These are phyloP conservation scores for Dovyalis caffra DNA, from an alignment of 345 rosid genomes.

Conservation along the genomic window DNA sequence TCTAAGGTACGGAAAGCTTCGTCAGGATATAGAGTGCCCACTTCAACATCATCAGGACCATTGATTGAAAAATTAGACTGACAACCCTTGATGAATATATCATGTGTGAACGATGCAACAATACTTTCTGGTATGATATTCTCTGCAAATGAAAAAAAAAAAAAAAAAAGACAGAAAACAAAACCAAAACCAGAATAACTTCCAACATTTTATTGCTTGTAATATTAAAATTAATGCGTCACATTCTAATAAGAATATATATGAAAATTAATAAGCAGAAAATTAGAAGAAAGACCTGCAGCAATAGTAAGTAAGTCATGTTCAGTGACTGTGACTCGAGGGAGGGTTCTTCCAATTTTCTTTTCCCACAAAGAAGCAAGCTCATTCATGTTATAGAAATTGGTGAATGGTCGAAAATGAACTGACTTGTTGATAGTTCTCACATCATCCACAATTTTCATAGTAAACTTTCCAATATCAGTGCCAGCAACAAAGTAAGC, in stretches of 20 bases:
- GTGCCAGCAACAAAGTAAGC: conserved; percentile 68
- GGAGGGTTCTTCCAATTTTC: conserved; percentile 54
- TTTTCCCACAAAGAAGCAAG: conserved; percentile 69
- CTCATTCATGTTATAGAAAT: conserved; percentile 58
- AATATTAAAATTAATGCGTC: neutral
- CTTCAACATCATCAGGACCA: conserved; percentile 40
- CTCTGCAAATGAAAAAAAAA: conserved; percentile 31
- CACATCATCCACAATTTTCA: conserved; percentile 53
- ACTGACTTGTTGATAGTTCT: conserved; percentile 53
- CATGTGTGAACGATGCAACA: conserved; percentile 74
- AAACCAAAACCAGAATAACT: neutral
- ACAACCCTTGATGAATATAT: conserved; percentile 69
- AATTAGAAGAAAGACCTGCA: conserved; percentile 35
- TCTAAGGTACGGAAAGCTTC: conserved; percentile 50
- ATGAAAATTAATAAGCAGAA: neutral
- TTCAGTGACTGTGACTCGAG: conserved; percentile 51
- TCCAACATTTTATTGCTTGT: neutral
- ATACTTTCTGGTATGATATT: conserved; percentile 54
- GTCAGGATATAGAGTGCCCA: conserved; percentile 43
- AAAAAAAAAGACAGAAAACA: too few species aligned
- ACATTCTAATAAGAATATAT: too few species aligned
- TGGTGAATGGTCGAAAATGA: conserved; percentile 58
- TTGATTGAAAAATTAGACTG: conserved; percentile 50
- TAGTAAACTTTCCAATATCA: conserved; percentile 70
- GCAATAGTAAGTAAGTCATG: conserved; percentile 48